Base-by-base conservation (phyloP, 1,284 basidiomycete species). In the Pascua guehoae region DNA sequence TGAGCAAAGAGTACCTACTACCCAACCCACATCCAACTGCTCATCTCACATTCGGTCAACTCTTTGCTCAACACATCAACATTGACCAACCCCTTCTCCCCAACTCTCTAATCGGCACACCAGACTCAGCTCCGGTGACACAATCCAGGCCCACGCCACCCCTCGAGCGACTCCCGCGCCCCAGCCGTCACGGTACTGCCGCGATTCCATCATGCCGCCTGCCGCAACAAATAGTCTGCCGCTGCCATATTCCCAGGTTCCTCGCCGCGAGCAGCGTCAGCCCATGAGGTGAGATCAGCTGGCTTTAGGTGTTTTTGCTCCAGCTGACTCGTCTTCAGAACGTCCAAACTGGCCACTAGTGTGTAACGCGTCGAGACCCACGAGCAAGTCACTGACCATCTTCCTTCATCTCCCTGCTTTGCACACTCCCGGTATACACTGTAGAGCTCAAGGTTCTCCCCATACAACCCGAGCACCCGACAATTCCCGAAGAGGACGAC, bases 361-460 rank as follows among this genome's bases (percentile, higher is more conserved):
- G 47, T 39, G 70, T 55, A 42, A 84, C 86, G 8, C 15, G 8
- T 41, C 14, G 38, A 17, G 15, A 46, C 46, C 24, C 14, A 51
- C 41, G 10, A 47, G 46, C 46, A 36, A 16, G 45, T 38, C 24
- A 45, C 32, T 18, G 47, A 39, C 38, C 37, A 24, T 14, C 12
- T n/a, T 8, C 5, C 36, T 8, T 24, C 48, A 11, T 41, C 55
- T 14, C 48, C 53, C 17, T 17, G 56, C 38, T 46, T 44, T 10
- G 17, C 43, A 8, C 44, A 48, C n/a, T 36, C 37, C 10, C 51
- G 11, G 44, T 2, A 17, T 41, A 37, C 46, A 39, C 7, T 82
- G 86, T 57, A 95, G 73, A 95, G 73, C 85, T 96, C 69, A 95
- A 96, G 75, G 91, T 96, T 43, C 82, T 97, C 16, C 93, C 93